Base-by-base conservation (phyloP, 1,284 basidiomycete genomes). In the Porphyrellus sp. region DNA sequence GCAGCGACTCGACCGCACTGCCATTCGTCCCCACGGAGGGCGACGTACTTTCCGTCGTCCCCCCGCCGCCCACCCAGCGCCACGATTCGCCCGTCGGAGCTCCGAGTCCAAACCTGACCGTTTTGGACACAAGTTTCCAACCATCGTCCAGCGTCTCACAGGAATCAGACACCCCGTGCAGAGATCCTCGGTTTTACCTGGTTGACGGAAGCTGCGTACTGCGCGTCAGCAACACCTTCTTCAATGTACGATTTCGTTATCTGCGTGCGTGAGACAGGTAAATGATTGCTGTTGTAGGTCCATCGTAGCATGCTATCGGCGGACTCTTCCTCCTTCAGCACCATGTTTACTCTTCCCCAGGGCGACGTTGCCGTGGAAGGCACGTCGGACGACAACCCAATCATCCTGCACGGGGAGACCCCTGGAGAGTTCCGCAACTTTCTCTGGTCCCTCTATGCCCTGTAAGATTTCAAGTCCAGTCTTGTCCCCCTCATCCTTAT, bases 341-440 rank as follows among this genome's bases (percentile, higher is more conserved):
- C 77, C 3, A 77, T 88, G 75, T 86, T 88, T 63, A 74, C 76
- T 9, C 67, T 88, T 21, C 84, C 85, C 9, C 79, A 82, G 62
- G 80, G 76, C 1, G 61, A 72, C 41, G 65, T 63, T 9, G 59
- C 66, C 13, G 68, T 63, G 4, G 85, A 88, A 59, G 86, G 85
- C 8, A 65, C 60, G 13, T 79, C 79, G 8, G 85, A 88, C 58
- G 75, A 77, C n/a, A 77, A 79, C 53, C 85, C 86, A 2, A 78
- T 88, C 39, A 56, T 80, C 24, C 71, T 87, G 30, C 65, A 67
- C 7, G 85, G 84, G 2, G 85, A 87, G 57, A 79, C 77, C 0
- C 74, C 77, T 5, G 63, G 72, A 3, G 82, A 86, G 63, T 87
- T 88, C 62, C 77, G 77, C 46, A 77, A 82, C 62, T 85, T 88